Evolutionary conservation across 495 filamentous ascomycete species (phyloP).

Genomic region (Ascodesmis nigricans): DNA sequence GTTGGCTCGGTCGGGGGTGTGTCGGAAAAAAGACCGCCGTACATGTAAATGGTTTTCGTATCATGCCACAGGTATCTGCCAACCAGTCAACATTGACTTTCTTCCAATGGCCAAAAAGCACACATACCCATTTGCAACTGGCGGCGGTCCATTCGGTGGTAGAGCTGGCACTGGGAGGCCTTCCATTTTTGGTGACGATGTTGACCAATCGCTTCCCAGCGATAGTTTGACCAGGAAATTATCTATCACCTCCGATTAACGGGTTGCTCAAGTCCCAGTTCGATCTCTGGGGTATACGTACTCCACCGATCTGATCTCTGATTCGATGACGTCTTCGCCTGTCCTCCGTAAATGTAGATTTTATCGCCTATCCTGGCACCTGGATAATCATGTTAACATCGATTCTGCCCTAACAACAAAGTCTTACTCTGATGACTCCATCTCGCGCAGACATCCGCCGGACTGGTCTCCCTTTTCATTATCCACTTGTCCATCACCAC

Average conservation of each 20-base stretch:
- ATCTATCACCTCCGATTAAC: constrained; percentile 24
- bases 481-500: too few relatives aligned
- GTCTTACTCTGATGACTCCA: constrained; percentile 40
- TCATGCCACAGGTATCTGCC: constrained; percentile 43
- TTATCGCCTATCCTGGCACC: constrained; percentile 45
- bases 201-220: constrained; percentile 43
- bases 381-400: background rate
- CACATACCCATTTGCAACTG: constrained; percentile 36
- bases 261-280: constrained; percentile 15
- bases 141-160: constrained; percentile 45
- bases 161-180: constrained; percentile 43
- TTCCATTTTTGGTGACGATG: constrained; percentile 34
- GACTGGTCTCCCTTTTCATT: constrained; percentile 25
- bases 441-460: constrained; percentile 38
- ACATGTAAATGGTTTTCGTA: constrained; percentile 41
- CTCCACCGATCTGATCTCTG: constrained; percentile 43
- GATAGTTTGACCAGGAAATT: constrained; percentile 48
- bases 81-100: background rate
- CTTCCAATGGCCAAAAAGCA: background rate
- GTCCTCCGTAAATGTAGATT: constrained; percentile 53
- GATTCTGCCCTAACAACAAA: background rate
- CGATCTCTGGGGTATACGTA: constrained; percentile 22
- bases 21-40: constrained; percentile 49
- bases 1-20: constrained; percentile 29
- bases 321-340: constrained; percentile 28